These are phyloP conservation scores for Rubia peregrina DNA, from an alignment of 305 asterid species.

Conservation along the genomic window DNA sequence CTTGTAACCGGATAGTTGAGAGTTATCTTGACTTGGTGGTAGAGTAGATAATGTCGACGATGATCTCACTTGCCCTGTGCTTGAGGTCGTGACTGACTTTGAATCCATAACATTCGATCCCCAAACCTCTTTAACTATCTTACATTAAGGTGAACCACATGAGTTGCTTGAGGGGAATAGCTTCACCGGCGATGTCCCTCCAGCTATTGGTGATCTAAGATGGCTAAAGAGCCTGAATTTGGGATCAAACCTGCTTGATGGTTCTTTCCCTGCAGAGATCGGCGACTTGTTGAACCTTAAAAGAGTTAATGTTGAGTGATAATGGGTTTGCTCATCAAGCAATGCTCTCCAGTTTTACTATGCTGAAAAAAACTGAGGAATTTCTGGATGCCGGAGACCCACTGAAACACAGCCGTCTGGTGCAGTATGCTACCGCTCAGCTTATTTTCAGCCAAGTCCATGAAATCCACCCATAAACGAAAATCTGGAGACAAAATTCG, in stretches of 20 bases:
- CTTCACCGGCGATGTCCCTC: constrained; percentile 59
- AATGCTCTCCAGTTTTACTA: constrained; percentile 47
- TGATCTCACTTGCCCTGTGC: no score
- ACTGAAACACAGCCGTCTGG: no score
- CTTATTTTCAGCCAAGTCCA: no score
- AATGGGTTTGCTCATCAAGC: constrained; percentile 46
- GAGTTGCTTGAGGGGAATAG: constrained; percentile 25
- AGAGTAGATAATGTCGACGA: no score
- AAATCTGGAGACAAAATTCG: no score
- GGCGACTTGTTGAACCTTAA: constrained; percentile 51
- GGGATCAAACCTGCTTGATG: constrained; percentile 28
- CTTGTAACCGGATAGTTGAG: background rate
- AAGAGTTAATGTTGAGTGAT: constrained; percentile 22
- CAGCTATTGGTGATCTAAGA: constrained; percentile 39
- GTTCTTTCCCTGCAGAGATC: constrained; percentile 51
- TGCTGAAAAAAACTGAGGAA: constrained; percentile 40
- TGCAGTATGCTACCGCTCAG: no score
- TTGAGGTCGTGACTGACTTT: no score
- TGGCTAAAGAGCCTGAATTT: constrained; percentile 39
- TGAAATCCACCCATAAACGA: no score
- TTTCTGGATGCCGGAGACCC: constrained; percentile 29
- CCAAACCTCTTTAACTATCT: no score
- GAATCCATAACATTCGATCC: no score
- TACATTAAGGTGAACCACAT: no score
- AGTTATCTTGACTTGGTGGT: background rate